phyloP scores from a whole-genome alignment of 2,329 filamentous ascomycete species.

The Scedosporium minutisporum region DNA sequence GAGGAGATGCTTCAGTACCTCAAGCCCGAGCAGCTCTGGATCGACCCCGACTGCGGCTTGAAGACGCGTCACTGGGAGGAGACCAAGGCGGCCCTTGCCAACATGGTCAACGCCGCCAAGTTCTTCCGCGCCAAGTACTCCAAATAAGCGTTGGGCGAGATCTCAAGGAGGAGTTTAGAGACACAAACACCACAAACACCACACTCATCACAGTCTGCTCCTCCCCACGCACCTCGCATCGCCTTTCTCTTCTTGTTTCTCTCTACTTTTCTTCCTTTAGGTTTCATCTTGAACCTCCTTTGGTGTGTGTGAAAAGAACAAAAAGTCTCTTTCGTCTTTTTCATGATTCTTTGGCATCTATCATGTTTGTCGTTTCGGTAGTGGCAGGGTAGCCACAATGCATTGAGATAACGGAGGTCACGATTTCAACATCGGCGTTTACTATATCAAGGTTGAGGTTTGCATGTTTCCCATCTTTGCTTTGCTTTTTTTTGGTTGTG shows the following conservation, averaged over 20 bases:
- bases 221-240: constrained; percentile 1
- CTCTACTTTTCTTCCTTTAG: constrained; percentile 10
- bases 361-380: constrained; percentile 13
- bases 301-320: constrained; percentile 7
- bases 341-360: constrained; percentile 17
- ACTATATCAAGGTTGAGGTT: constrained; percentile 7
- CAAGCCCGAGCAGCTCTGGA: constrained; percentile 98
- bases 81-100: constrained; percentile 90
- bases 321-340: constrained; percentile 21
- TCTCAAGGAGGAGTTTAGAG: too few species aligned
- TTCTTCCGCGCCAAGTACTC: constrained; percentile 85
- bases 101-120: constrained; percentile 99
- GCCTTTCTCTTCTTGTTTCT: constrained; percentile 6
- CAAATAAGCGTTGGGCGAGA: constrained; percentile 35
- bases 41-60: constrained; percentile 97
- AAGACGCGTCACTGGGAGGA: constrained; percentile 99
- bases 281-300: background rate
- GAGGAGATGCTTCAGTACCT: constrained; percentile 97
- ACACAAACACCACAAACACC: too few species aligned
- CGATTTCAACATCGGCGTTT: constrained; percentile 54
- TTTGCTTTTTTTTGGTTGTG: constrained; percentile 8
- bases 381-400: constrained; percentile 5
- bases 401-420: constrained; percentile 22
- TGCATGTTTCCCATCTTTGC: constrained; percentile 9
- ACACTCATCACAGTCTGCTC: background rate